A percentile compares a stretch with the other conserved stretches of the same genome.
Evolutionary conservation across 768 basidiomycete species (phyloP).

Genomic region (Termitomyces sp.): DNA sequence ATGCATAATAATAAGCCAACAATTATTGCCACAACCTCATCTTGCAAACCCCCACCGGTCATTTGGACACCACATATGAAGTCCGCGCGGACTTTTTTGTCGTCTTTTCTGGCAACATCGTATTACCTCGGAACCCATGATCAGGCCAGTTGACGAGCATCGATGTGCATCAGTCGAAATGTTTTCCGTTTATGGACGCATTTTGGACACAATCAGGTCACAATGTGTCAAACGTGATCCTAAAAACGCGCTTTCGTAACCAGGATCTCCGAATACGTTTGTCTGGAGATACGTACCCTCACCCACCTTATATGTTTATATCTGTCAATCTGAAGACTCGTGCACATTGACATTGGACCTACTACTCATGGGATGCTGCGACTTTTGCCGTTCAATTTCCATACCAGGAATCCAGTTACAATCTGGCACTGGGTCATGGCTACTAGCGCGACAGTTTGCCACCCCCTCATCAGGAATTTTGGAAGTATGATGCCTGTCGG

Average conservation of each 20-base stretch:
- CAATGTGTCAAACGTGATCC: not conserved
- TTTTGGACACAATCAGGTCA: not conserved
- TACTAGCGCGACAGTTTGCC: not conserved
- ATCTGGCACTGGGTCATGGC: not conserved
- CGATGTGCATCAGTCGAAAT: not conserved
- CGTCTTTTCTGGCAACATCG: not conserved
- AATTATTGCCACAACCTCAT: too few species aligned
- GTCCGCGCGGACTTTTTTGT: slow-evolving; percentile 6
- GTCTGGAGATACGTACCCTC: not conserved
- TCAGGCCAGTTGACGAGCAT: not conserved
- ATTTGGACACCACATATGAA: not conserved
- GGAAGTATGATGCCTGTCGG: not conserved
- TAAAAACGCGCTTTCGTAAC: not conserved
- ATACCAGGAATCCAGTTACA: not conserved
- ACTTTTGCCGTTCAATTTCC: not conserved
- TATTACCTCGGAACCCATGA: slow-evolving; percentile 13
- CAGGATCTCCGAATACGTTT: not conserved
- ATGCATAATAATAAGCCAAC: too few species aligned
- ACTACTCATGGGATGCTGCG: not conserved
- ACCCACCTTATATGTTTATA: not conserved
- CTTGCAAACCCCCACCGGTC: too few species aligned
- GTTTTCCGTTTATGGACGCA: not conserved
- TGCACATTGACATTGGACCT: not conserved
- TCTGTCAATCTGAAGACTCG: not conserved
- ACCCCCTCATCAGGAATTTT: slow-evolving; percentile 9